Percentiles rank a stretch among this genome's conserved stretches.
These are phyloP conservation scores for Mycena filopes DNA, from an alignment of 768 basidiomycete genomes.

Conservation along the genomic window DNA sequence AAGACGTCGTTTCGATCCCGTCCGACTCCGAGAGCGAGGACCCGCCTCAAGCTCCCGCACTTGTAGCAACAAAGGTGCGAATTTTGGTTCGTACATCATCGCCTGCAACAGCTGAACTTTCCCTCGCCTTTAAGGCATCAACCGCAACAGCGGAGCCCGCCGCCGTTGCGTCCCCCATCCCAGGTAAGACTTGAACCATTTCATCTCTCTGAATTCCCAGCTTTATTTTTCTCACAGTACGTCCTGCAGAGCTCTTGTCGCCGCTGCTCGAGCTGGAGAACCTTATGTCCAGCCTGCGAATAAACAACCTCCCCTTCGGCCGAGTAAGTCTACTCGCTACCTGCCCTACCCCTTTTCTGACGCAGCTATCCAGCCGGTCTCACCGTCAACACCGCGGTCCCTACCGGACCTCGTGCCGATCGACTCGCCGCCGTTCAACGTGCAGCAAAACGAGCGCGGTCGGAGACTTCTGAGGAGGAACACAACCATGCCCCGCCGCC, in stretches of 20 bases:
- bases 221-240: not conserved
- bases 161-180: not conserved
- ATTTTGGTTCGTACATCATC: no score
- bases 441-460: not conserved
- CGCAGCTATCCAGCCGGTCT: not conserved
- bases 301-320: not conserved
- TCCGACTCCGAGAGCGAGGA: no score
- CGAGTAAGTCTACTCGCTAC: not conserved
- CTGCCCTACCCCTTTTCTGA: not conserved
- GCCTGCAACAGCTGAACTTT: no score
- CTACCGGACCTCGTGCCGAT: slow-evolving; percentile 12
- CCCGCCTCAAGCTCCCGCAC: no score
- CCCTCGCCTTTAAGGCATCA: no score
- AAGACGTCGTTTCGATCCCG: not conserved
- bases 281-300: not conserved
- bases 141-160: no score
- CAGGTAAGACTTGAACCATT: not conserved
- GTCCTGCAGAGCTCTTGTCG: not conserved
- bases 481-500: not conserved
- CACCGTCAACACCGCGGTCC: not conserved
- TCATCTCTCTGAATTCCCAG: not conserved
- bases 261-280: slow-evolving; percentile 3
- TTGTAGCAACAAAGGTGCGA: no score
- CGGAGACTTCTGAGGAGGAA: no score
- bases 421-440: not conserved